These are phyloP conservation scores for Takashimella koratensis DNA, from an alignment of 1,284 basidiomycete species.

Conservation along the genomic window DNA sequence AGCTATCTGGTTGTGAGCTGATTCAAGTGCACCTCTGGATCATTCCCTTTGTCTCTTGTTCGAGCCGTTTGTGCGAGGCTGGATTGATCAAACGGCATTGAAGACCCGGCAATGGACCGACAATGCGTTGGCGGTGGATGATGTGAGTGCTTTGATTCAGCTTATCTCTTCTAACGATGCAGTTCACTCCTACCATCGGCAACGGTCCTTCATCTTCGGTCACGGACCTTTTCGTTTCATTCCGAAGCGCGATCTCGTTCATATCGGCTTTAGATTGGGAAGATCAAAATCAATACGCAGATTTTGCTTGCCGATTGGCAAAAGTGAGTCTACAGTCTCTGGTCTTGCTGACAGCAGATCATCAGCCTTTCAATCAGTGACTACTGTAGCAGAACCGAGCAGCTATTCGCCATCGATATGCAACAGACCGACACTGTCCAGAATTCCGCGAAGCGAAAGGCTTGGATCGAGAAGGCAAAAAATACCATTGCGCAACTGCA, in stretches of 20 bases:
- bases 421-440: constrained; percentile 27
- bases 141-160: constrained; percentile 54
- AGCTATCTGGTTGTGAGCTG: not conserved
- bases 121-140: constrained; percentile 80
- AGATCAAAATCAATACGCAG: constrained; percentile 80
- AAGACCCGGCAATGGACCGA: constrained; percentile 95
- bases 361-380: constrained; percentile 88
- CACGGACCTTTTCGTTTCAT: constrained; percentile 89
- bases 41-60: constrained; percentile 67
- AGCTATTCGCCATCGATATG: constrained; percentile 90
- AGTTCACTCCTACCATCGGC: constrained; percentile 80
- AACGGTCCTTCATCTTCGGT: constrained; percentile 93
- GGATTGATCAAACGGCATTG: constrained; percentile 82
- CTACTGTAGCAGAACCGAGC: constrained; percentile 83
- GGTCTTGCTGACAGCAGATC: constrained; percentile 56
- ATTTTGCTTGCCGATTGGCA: constrained; percentile 81
- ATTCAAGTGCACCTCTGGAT: not conserved
- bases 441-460: constrained; percentile 63
- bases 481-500: constrained; percentile 63
- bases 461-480: constrained; percentile 92
- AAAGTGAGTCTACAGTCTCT: constrained; percentile 56
- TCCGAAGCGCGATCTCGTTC: constrained; percentile 85
- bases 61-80: constrained; percentile 81
- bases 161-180: constrained; percentile 3
- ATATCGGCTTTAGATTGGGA: constrained; percentile 88